Base-by-base conservation (phyloP, 2,329 filamentous ascomycete genomes). In the Verticillium zaregamsianum region DNA sequence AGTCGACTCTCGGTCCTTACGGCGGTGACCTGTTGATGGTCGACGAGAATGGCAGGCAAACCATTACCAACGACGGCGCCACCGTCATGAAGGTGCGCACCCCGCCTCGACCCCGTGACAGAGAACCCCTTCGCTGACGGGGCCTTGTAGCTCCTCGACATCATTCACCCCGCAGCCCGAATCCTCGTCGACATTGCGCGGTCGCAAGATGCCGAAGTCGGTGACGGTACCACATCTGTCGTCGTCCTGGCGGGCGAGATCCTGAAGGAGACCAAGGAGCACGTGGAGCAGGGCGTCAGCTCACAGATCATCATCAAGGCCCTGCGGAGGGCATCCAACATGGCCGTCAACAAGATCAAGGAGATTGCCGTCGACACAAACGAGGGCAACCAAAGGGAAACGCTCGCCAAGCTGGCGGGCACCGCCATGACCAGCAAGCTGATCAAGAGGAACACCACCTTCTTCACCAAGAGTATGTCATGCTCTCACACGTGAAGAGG, bases 371-470 rank as follows among this genome's bases (percentile, higher is more conserved):
- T 98, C 68, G 88, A 88, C 78, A 93, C 92, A 61, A 86, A 87
- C 68, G 92, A 96, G 75, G 86, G 83, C 63, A 94, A 91, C 78
- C 90, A 90, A 78, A 87, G 91, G 69, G 93, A 97, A 70, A 98
- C 93, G 52, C 84, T 99, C 64, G 80, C 83, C 75, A 96, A 97
- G 79, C 83, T 99, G 69, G 95, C 95, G 33, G 92, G 86, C 39
- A 99, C 95, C 32, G 95, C 95, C 69, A 99, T 99, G 95, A 98
- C 93, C 77, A 97, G 93, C 86, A 99, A 99, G 84, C 83, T 99
- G 70, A 98, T 99, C 75, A 96, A 98, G 86, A 86, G 94, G 72
- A 98, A 99, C 80, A 91, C 95, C 35, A 87, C 87, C 3, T 99
- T 98, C 79, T 99, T 99, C 80, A 98, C 95, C 66, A 95, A 97